Percentiles rank a stretch among this genome's conserved stretches.
phyloP scores from a whole-genome alignment of 805 yeast genomes.

The baker's yeast (Saccharomyces cerevisiae) region DNA sequence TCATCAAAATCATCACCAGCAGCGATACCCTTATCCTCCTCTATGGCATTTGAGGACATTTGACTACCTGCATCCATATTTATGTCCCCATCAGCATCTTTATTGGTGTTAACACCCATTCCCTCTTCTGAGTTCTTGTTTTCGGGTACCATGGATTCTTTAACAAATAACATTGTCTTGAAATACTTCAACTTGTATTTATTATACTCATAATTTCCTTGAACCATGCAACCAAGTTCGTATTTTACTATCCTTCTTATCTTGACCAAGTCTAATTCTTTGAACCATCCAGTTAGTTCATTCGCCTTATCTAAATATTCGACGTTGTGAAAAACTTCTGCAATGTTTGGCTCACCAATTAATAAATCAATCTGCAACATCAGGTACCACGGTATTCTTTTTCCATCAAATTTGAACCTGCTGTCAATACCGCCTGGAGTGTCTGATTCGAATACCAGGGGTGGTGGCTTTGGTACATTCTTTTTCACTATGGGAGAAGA shows the following conservation, averaged over 20 bases:
- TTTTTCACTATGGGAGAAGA: conserved; percentile 22
- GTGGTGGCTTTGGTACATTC: conserved; percentile 27
- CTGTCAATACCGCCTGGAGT: conserved; percentile 33
- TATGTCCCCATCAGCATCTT: conserved; percentile 25
- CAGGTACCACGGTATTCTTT: conserved; percentile 55
- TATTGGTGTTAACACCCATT: conserved; percentile 17
- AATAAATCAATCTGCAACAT: conserved; percentile 77
- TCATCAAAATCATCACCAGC: conserved; percentile 22
- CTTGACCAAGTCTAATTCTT: conserved; percentile 49
- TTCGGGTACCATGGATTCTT: conserved; percentile 30
- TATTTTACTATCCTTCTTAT: conserved; percentile 64
- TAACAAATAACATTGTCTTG: conserved; percentile 38
- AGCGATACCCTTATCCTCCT: conserved; percentile 3
- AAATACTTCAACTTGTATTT: conserved; percentile 31
- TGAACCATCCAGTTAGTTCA: conserved; percentile 63
- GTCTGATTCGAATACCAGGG: conserved; percentile 28
- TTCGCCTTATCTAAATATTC: conserved; percentile 43
- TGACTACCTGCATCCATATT: conserved; percentile 14
- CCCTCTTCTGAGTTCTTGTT: conserved; percentile 16
- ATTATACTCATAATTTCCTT: conserved; percentile 41
- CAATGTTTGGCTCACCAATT: conserved; percentile 52
- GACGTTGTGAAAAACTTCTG: conserved; percentile 35
- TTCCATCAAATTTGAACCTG: conserved; percentile 63
- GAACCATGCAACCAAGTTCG: conserved; percentile 54
- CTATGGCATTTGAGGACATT: conserved; percentile 3